These are phyloP conservation scores for Clitopilus passeckerianus DNA, from an alignment of 768 basidiomycete genomes.

Conservation along the genomic window DNA sequence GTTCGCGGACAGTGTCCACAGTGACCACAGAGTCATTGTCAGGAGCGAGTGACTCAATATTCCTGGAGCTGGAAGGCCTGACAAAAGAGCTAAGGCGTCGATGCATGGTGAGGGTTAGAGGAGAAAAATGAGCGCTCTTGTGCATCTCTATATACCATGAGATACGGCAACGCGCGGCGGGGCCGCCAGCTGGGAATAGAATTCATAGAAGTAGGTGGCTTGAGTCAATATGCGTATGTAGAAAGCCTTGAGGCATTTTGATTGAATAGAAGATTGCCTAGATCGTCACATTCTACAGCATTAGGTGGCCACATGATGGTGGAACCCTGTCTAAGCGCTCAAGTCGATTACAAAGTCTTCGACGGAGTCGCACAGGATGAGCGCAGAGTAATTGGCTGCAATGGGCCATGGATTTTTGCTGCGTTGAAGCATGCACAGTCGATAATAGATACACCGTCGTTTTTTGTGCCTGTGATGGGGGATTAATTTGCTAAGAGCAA, in stretches of 20 bases:
- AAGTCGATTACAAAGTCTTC: neutral
- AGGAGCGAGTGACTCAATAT: neutral
- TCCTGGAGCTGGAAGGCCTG: neutral
- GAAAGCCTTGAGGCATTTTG: neutral
- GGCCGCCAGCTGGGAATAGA: neutral
- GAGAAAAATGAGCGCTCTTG: neutral
- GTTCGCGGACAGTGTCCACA: neutral
- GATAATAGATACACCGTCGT: too few relatives aligned
- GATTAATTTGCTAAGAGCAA: too few relatives aligned
- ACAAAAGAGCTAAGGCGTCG: slow-evolving; percentile 8
- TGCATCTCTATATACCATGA: neutral
- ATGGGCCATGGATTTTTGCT: too few relatives aligned
- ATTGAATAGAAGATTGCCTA: neutral
- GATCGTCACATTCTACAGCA: neutral
- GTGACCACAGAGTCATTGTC: neutral
- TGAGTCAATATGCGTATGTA: neutral
- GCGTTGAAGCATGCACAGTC: neutral
- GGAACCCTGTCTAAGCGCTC: neutral
- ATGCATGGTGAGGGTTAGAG: slow-evolving; percentile 15
- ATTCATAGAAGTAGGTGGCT: neutral
- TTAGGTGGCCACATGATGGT: neutral
- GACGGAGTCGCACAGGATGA: neutral
- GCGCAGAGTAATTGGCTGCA: neutral
- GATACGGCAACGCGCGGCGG: neutral
- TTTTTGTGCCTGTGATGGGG: too few relatives aligned